Evolutionary conservation across 768 basidiomycete genomes (phyloP).

Genomic region (Suillus bovinus): DNA sequence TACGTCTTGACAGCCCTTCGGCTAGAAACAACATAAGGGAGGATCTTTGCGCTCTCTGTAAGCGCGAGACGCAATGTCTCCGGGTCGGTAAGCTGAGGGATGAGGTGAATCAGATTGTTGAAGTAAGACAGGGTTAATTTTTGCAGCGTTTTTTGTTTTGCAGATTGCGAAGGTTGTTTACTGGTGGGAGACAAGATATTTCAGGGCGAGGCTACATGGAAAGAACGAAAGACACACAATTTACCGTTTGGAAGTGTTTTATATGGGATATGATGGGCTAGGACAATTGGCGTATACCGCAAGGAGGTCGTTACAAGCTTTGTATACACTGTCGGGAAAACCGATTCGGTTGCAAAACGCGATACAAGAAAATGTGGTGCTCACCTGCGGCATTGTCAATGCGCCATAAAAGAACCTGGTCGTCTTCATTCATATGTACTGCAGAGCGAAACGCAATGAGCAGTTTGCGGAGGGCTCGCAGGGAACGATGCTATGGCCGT

Average conservation of each 20-base stretch:
- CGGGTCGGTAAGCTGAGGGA: conserved; percentile 72
- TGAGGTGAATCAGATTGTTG: conserved; percentile 77
- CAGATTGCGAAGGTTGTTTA: conserved; percentile 80
- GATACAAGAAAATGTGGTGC: conserved; percentile 15
- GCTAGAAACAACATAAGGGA: conserved; percentile 85
- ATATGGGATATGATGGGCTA: conserved; percentile 86
- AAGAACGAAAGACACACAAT: conserved; percentile 56
- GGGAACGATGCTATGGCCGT: conserved; percentile 68
- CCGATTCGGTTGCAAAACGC: not conserved
- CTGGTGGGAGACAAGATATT: conserved; percentile 39
- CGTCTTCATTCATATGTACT: conserved; percentile 85
- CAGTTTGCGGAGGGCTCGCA: conserved; percentile 80
- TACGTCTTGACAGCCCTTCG: conserved; percentile 85
- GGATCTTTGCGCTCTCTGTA: conserved; percentile 81
- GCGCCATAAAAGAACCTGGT: conserved; percentile 76
- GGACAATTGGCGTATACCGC: conserved; percentile 86
- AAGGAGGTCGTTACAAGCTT: conserved; percentile 87
- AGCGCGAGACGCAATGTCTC: conserved; percentile 70
- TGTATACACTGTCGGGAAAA: conserved; percentile 71
- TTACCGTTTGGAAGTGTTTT: conserved; percentile 81
- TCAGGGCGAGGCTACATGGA: not conserved
- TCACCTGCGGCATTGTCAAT: conserved; percentile 81
- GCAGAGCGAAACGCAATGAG: conserved; percentile 92
- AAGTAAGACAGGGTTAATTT: conserved; percentile 90
- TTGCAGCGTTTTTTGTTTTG: conserved; percentile 81